These are phyloP conservation scores for Coemansia nantahalensis DNA, from an alignment of 192 early-diverging fungal genomes.

Conservation along the genomic window DNA sequence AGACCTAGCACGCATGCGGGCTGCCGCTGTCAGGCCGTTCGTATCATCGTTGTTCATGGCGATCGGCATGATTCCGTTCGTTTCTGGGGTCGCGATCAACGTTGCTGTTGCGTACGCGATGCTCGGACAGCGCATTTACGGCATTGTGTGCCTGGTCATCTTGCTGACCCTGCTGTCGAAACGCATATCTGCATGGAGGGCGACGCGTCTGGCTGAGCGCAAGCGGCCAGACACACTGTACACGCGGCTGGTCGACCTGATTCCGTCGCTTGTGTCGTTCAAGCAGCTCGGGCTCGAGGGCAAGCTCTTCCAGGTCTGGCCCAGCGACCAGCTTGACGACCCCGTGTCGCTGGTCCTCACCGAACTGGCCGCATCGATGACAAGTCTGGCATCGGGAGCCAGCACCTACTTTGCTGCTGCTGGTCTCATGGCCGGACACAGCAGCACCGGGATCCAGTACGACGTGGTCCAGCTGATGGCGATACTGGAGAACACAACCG, in stretches of 20 bases:
- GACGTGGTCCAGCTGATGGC: constrained; percentile 3
- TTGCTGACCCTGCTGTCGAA: constrained; percentile 5
- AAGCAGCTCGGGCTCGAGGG: constrained; percentile 27
- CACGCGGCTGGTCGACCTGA: constrained; percentile 13
- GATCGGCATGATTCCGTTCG: constrained; percentile 2
- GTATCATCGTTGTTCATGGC: constrained; percentile 1
- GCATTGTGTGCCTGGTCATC: constrained; percentile 1
- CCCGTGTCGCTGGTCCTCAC: constrained; percentile 2
- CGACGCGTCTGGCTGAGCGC: neutral
- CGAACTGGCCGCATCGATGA: constrained; percentile 7
- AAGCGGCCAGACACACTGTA: constrained; percentile 10
- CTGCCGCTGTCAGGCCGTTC: constrained; percentile 10
- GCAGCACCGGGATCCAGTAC: neutral
- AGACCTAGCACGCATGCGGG: constrained; percentile 4
- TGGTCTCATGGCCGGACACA: neutral
- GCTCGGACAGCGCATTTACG: constrained; percentile 9
- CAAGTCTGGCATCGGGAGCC: constrained; percentile 3
- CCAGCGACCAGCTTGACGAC: constrained; percentile 18
- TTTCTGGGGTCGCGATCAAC: constrained; percentile 9
- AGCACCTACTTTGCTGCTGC: constrained; percentile 8
- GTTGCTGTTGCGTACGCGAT: constrained; percentile 14
- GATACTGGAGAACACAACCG: constrained; percentile 5
- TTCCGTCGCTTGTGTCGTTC: constrained; percentile 20
- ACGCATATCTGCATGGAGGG: constrained; percentile 14
- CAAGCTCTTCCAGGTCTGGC: constrained; percentile 4